Evolutionary conservation across 441 rosid genomes (phyloP), one percentile per base, ranked within the genome.

Genomic region (Mallotus japonicus): DNA sequence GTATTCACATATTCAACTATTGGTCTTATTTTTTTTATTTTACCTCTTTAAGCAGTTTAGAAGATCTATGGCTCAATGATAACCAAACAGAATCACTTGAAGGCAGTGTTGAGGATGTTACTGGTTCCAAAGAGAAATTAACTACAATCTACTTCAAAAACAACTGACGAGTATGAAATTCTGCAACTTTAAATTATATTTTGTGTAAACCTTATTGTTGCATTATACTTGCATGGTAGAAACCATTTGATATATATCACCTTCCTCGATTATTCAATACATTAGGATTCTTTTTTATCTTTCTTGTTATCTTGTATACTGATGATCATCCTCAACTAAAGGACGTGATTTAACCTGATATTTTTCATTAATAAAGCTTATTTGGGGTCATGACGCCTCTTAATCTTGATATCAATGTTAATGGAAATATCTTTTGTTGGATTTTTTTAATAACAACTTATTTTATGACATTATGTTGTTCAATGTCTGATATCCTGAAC

Each of bases 61-160:
- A 95, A 76, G 98, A 92, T 81, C 83, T 91, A 66, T 93, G 99
- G 99, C 92, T 95, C 49, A 95, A 92, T 75, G 98, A 95, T 82
- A 93, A 93, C 85, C 91, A 87, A 80, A 90, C 93, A 81, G 94
- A 87, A 75, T 87, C 97, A 66, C 92, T 95, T 69, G 93, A 88
- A 73, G 79, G 79, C 72, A 74, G 91, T 75, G 85, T 83, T 61
- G 92, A 89, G 79, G 90, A 92, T 72, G 91, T 85, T 82, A 44
- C 86, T 62, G 90, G 95, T 73, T 90, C 98, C 49, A 91, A 85
- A 72, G 88, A 90, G 85, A 90, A 85, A 70, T 89, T 95, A 69
- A 87, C 98, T 70, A 95, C 97, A 20, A 28, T 24, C 28, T 28
- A 28, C 32, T 28, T 28, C 32, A 2, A 84, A 81, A 90, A 93